Conservation (phyloP, 306 rosid genomes). For the Clitoria ternatea region DNA sequence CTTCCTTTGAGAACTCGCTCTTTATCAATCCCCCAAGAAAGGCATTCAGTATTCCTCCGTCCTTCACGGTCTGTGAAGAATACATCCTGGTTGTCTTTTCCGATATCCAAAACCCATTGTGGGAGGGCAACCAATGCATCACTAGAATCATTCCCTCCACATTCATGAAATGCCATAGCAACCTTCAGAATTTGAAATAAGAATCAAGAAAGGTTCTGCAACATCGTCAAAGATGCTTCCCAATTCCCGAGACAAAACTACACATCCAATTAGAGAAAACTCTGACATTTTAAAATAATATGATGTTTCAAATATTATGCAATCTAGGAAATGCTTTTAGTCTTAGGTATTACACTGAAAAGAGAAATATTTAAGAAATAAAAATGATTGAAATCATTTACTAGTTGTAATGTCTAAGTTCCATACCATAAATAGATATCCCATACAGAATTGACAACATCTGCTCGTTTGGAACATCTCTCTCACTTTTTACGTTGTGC, state of each 20-base stretch:
- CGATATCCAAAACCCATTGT: conserved; percentile 87
- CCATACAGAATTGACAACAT: not conserved
- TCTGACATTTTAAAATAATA: conserved; percentile 10
- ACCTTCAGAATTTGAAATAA: conserved; percentile 57
- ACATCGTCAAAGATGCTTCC: conserved; percentile 20
- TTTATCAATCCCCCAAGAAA: conserved; percentile 93
- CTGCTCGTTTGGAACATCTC: not conserved
- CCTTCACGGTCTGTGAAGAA: conserved; percentile 98
- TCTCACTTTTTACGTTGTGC: not conserved
- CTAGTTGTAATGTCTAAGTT: not conserved
- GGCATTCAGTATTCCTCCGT: conserved; percentile 86
- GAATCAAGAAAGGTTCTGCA: conserved; percentile 30
- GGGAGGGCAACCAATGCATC: conserved; percentile 74
- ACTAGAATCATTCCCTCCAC: conserved; percentile 65
- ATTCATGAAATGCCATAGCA: conserved; percentile 93
- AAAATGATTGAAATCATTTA: conserved; percentile 11
- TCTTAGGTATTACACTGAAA: not conserved
- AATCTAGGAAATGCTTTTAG: not conserved
- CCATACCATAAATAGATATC: not conserved
- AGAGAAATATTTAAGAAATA: not conserved
- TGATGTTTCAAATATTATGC: conserved; percentile 20
- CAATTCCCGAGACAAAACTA: conserved; percentile 6
- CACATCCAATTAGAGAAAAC: conserved; percentile 14
- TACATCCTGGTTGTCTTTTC: conserved; percentile 84
- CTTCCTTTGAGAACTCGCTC: conserved; percentile 91